phyloP scores from a whole-genome alignment of 441 rosid species.

The Brassica balearica region DNA sequence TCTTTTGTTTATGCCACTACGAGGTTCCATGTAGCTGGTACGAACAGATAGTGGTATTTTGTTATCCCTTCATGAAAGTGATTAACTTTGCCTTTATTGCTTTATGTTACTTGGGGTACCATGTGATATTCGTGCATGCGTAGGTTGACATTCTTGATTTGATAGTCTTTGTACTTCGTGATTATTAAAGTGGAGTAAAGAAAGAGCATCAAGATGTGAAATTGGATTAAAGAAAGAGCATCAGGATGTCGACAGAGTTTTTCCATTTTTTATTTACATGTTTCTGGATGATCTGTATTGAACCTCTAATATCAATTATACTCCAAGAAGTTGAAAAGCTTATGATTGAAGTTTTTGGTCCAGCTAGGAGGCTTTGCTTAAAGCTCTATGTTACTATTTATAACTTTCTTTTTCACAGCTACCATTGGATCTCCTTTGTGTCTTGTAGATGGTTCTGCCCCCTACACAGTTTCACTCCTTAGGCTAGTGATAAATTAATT shows the following conservation, averaged over 20 bases:
- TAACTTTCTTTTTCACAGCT: conserved; percentile 25
- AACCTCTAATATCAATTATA: conserved; percentile 21
- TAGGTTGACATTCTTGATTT: conserved; percentile 24
- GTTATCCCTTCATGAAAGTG: conserved; percentile 35
- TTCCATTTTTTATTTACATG: background rate
- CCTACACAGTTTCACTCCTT: background rate
- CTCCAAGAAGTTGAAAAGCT: conserved; percentile 6
- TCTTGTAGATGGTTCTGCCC: conserved; percentile 14
- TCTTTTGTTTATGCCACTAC: conserved; percentile 35
- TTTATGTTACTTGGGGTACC: conserved; percentile 27
- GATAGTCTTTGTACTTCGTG: conserved; percentile 1
- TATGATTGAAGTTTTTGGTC: conserved; percentile 13
- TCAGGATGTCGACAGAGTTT: background rate
- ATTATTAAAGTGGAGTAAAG: background rate
- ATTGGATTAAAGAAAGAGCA: background rate
- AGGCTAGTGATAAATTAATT: background rate
- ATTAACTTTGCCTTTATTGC: conserved; percentile 36
- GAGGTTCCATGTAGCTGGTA: conserved; percentile 39
- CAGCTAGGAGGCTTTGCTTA: background rate
- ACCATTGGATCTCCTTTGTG: background rate
- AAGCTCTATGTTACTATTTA: conserved; percentile 17
- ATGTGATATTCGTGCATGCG: conserved; percentile 36
- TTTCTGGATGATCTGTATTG: conserved; percentile 5
- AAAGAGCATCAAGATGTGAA: conserved; percentile 8
- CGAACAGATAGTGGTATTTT: conserved; percentile 35